Evolutionary conservation across 2,329 filamentous ascomycete genomes (phyloP).

Genomic region (Helminthosporium solani): DNA sequence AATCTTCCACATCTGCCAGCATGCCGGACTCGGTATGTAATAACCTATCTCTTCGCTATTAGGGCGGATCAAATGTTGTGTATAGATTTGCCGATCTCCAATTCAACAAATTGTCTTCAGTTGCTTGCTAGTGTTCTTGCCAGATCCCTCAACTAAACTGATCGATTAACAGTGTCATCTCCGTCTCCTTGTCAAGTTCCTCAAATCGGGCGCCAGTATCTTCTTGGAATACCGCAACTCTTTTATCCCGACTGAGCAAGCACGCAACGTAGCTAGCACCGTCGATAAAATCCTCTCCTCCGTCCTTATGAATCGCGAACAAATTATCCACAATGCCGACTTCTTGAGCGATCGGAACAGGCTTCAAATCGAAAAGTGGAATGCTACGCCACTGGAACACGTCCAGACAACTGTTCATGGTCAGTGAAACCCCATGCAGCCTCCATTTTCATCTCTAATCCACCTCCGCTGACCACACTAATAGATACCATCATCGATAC

Average conservation of each 20-base stretch:
- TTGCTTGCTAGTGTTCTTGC: too few species aligned
- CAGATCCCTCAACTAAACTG: neutral
- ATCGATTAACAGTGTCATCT: constrained; percentile 16
- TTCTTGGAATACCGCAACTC: constrained; percentile 26
- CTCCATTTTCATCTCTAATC: too few species aligned
- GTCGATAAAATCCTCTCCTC: constrained; percentile 16
- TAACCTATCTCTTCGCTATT: too few species aligned
- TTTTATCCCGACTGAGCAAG: constrained; percentile 24
- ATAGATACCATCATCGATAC: constrained; percentile 14
- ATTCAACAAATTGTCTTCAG: too few species aligned
- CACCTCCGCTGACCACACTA: neutral
- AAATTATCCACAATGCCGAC: constrained; percentile 7
- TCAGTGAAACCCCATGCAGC: neutral
- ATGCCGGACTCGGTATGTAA: constrained; percentile 20
- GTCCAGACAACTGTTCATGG: constrained; percentile 19
- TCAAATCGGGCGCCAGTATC: constrained; percentile 20
- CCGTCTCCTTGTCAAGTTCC: constrained; percentile 22
- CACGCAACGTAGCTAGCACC: constrained; percentile 26
- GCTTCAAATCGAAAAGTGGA: constrained; percentile 24
- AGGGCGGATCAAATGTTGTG: too few species aligned
- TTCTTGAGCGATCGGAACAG: constrained; percentile 21
- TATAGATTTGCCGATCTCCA: neutral
- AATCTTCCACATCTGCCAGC: constrained; percentile 3
- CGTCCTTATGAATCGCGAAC: constrained; percentile 12
- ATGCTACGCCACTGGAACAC: constrained; percentile 14